Evolutionary conservation across 1,284 basidiomycete genomes (phyloP).

Genomic region (Sporisorium scitamineum): DNA sequence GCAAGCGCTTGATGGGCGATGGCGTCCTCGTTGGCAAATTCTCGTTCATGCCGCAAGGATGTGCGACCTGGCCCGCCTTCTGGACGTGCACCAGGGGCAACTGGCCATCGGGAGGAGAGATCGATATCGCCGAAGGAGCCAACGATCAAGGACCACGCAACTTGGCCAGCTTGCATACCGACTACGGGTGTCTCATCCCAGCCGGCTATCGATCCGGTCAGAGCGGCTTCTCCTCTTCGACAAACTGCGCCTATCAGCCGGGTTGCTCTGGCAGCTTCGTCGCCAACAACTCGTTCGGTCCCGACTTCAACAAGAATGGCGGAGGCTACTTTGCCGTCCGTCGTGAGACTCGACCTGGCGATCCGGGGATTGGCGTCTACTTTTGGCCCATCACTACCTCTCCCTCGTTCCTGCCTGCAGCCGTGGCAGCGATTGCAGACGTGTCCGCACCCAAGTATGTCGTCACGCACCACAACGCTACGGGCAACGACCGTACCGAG

Average conservation of each 20-base stretch:
- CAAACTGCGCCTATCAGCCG: constrained; percentile 56
- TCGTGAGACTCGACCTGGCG: constrained; percentile 50
- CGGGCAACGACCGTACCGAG: constrained; percentile 33
- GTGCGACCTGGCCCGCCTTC: constrained; percentile 64
- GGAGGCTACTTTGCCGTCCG: constrained; percentile 60
- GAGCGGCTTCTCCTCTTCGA: constrained; percentile 22
- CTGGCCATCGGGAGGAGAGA: constrained; percentile 59
- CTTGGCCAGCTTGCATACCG: constrained; percentile 53
- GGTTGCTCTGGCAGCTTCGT: constrained; percentile 54
- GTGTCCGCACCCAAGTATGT: constrained; percentile 41
- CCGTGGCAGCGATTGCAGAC: constrained; percentile 34
- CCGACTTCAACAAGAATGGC: constrained; percentile 48
- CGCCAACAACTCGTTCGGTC: constrained; percentile 41
- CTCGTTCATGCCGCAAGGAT: constrained; percentile 49
- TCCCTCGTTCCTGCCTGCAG: constrained; percentile 29
- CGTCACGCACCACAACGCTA: constrained; percentile 44
- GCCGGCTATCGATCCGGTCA: constrained; percentile 25
- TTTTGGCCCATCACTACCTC: constrained; percentile 50
- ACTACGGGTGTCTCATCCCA: constrained; percentile 41
- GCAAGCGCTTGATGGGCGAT: constrained; percentile 44
- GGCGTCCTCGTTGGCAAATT: constrained; percentile 51
- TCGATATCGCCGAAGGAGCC: constrained; percentile 61
- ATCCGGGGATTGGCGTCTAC: constrained; percentile 50
- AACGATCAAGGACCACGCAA: constrained; percentile 54
- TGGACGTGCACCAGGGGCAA: constrained; percentile 53